Evolutionary conservation across 192 early-diverging fungal genomes (phyloP).

Genomic region (Backusella liffmaniae): DNA sequence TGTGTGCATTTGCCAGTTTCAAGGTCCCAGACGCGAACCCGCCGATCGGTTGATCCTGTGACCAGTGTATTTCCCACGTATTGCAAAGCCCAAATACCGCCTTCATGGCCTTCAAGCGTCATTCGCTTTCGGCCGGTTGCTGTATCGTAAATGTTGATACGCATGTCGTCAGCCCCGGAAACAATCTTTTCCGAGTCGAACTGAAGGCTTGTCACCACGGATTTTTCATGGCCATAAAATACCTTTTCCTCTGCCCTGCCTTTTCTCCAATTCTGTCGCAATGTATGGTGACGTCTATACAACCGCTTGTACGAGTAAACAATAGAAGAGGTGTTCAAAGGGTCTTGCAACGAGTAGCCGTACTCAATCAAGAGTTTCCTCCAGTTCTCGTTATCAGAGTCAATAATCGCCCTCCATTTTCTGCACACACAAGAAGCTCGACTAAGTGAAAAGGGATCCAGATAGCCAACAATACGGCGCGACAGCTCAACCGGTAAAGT

Average conservation of each 20-base stretch:
- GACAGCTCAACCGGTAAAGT: slow-evolving; percentile 67
- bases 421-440: slow-evolving; percentile 80
- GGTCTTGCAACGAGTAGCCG: slow-evolving; percentile 35
- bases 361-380: slow-evolving; percentile 42
- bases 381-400: slow-evolving; percentile 63
- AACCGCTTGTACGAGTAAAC: slow-evolving; percentile 69
- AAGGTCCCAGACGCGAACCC: slow-evolving; percentile 96
- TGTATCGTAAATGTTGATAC: slow-evolving; percentile 91
- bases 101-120: slow-evolving; percentile 84
- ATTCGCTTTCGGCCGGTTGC: slow-evolving; percentile 70
- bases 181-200: slow-evolving; percentile 96
- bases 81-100: slow-evolving; percentile 97
- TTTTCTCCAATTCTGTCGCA: slow-evolving; percentile 82
- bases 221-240: slow-evolving; percentile 67
- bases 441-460: slow-evolving; percentile 80
- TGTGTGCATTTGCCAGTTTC: slow-evolving; percentile 88
- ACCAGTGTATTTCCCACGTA: slow-evolving; percentile 87
- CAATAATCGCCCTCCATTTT: slow-evolving; percentile 76
- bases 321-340: slow-evolving; percentile 18
- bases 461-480: slow-evolving; percentile 77
- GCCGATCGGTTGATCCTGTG: slow-evolving; percentile 94
- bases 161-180: slow-evolving; percentile 88
- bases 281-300: slow-evolving; percentile 77
- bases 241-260: slow-evolving; percentile 63
- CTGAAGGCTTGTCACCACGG: slow-evolving; percentile 93